These are phyloP conservation scores for Castanospermum australe DNA, from an alignment of 306 rosid species.

Conservation along the genomic window DNA sequence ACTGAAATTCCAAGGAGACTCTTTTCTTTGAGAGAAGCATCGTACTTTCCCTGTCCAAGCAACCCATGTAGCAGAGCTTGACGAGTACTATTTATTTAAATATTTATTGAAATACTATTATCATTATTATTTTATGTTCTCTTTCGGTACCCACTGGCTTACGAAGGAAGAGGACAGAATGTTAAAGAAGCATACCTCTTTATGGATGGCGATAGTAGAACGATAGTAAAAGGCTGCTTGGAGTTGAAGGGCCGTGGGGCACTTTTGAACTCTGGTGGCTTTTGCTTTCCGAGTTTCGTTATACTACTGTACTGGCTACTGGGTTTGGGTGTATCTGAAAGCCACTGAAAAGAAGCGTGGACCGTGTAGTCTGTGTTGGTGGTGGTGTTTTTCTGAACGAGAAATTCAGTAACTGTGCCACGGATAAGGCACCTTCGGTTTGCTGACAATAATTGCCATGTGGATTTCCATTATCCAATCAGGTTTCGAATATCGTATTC, in stretches of 20 bases:
- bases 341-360: no score
- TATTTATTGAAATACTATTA: no score
- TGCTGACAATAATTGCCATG: constrained; percentile 15
- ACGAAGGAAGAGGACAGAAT: not conserved
- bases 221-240: constrained; percentile 19
- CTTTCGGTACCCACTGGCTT: not conserved
- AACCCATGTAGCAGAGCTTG: not conserved
- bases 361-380: no score
- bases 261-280: not conserved
- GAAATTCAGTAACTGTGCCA: not conserved
- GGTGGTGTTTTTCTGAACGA: not conserved
- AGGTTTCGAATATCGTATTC: constrained; percentile 20
- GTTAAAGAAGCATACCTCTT: not conserved
- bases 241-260: constrained; percentile 23
- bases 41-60: constrained; percentile 16
- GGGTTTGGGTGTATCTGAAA: not conserved
- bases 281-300: not conserved
- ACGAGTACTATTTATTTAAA: no score
- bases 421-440: not conserved
- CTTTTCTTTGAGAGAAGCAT: constrained; percentile 15
- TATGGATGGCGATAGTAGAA: constrained; percentile 12
- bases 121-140: not conserved
- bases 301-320: no score
- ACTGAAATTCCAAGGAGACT: constrained; percentile 27
- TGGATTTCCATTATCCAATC: constrained; percentile 19